Evolutionary conservation across 257 asterid genomes (phyloP).

Genomic region (Petunia secreta): DNA sequence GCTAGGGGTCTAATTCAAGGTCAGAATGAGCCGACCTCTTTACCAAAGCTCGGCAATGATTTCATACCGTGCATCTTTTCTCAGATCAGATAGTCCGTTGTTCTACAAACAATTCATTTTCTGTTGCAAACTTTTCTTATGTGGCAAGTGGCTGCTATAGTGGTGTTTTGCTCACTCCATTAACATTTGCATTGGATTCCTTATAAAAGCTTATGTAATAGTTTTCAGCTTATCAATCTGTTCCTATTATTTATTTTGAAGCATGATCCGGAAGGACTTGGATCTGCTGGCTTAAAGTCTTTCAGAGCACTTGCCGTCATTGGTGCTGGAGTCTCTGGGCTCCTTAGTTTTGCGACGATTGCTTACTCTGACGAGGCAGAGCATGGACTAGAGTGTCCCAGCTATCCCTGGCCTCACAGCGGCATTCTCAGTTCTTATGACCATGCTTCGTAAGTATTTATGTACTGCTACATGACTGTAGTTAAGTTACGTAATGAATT

Average conservation of each 20-base stretch:
- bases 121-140: not conserved
- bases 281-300: conserved; percentile 44
- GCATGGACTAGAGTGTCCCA: conserved; percentile 62
- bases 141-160: not conserved
- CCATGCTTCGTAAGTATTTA: conserved; percentile 65
- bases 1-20: not conserved
- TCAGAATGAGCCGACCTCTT: not conserved
- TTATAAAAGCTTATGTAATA: not conserved
- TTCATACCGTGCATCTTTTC: not conserved
- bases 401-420: conserved; percentile 73
- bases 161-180: not conserved
- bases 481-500: not conserved
- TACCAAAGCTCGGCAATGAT: not conserved
- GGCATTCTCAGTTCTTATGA: conserved; percentile 73
- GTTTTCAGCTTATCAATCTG: not conserved
- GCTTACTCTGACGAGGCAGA: conserved; percentile 69
- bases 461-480: not conserved
- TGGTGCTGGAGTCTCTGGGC: conserved; percentile 65
- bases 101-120: not conserved
- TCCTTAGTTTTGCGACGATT: conserved; percentile 52
- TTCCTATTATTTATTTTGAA: conserved; percentile 28
- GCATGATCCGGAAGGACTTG: conserved; percentile 42
- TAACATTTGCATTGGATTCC: conserved; percentile 2
- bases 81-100: not conserved
- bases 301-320: conserved; percentile 46